A percentile compares a stretch with the other conserved stretches of the same genome.
Conservation (phyloP, 352 stramenopile genomes). For the Phytophthora nicotianae region DNA sequence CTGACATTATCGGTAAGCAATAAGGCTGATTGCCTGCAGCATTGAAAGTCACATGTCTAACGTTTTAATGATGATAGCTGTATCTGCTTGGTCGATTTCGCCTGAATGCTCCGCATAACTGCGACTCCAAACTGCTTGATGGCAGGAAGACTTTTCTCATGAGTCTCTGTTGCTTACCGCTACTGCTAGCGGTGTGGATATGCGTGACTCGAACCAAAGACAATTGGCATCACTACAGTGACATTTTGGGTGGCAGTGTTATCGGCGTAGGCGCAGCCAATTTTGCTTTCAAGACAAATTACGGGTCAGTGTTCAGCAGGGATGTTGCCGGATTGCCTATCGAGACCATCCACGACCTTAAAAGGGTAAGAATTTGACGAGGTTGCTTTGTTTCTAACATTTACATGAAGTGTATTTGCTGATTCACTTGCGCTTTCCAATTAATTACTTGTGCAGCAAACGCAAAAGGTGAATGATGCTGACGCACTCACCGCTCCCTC, state of each 20-base stretch:
- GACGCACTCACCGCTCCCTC: not conserved
- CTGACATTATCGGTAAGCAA: conserved; percentile 63
- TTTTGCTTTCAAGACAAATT: not conserved
- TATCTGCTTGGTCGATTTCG: not conserved
- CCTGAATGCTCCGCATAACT: not conserved
- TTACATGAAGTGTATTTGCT: not conserved
- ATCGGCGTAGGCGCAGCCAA: not conserved
- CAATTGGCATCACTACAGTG: not conserved
- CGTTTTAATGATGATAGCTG: too few relatives aligned
- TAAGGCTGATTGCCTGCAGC: too few relatives aligned
- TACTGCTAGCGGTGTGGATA: conserved; percentile 1
- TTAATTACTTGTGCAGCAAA: not conserved
- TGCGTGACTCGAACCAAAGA: not conserved
- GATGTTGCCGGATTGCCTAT: not conserved
- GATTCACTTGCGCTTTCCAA: not conserved
- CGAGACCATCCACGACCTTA: not conserved
- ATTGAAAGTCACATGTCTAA: not conserved
- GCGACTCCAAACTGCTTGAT: not conserved
- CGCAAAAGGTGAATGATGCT: not conserved
- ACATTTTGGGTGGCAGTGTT: not conserved
- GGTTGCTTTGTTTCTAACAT: not conserved
- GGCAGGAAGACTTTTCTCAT: not conserved
- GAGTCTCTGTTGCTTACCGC: not conserved
- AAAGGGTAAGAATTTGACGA: not conserved
- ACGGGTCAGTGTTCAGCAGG: not conserved